Percentiles rank a stretch among this genome's conserved stretches.
Evolutionary conservation across 257 asterid genomes (phyloP).

Genomic region (Schizonepeta tenuifolia): DNA sequence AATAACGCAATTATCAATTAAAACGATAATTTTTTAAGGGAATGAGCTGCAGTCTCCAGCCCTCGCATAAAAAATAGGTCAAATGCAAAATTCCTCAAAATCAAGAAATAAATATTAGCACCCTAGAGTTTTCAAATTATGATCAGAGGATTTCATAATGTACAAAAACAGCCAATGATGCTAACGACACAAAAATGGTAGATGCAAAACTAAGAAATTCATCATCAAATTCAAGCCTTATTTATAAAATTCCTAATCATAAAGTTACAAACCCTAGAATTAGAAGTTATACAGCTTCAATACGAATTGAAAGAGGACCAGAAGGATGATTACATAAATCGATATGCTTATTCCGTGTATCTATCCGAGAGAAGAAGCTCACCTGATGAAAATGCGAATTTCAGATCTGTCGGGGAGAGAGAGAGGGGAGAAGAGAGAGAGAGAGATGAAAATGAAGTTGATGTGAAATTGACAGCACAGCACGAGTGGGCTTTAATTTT

Average conservation of each 20-base stretch:
- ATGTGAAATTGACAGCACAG: conserved; percentile 23
- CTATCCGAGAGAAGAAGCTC: conserved; percentile 32
- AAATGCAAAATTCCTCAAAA: background rate
- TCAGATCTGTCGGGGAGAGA: conserved; percentile 40
- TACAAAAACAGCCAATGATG: background rate
- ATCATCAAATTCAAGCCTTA: conserved; percentile 19
- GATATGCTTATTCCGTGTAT: background rate
- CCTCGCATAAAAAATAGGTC: background rate
- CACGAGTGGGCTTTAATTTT: too few species aligned
- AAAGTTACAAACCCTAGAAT: conserved; percentile 38
- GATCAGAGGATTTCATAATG: conserved; percentile 25
- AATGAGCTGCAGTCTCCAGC: conserved; percentile 2
- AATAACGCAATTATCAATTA: background rate
- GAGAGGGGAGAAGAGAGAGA: background rate
- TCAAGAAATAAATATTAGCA: conserved; percentile 14
- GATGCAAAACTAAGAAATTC: background rate
- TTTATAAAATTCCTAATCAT: background rate
- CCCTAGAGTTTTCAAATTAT: conserved; percentile 2
- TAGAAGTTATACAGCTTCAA: conserved; percentile 8
- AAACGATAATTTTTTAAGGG: background rate
- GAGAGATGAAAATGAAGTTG: conserved; percentile 7
- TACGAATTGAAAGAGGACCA: background rate
- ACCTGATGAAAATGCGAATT: conserved; percentile 38
- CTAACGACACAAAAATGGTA: background rate
- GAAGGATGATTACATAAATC: background rate